These are phyloP conservation scores for Phialophora verrucosa DNA, from an alignment of 2,329 filamentous ascomycete genomes.

Conservation along the genomic window DNA sequence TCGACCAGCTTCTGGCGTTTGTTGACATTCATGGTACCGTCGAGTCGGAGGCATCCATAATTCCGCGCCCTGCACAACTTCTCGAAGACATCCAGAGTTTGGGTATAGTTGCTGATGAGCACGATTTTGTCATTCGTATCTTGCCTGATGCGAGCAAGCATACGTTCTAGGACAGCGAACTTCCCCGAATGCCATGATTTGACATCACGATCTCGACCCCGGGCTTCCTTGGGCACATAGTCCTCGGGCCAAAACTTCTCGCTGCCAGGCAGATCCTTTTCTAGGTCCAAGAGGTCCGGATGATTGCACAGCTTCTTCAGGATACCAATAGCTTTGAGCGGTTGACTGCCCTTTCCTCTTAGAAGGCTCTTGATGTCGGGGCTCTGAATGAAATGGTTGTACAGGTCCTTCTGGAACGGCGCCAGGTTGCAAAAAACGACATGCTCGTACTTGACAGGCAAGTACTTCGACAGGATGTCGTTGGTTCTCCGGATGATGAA, in stretches of 20 bases:
- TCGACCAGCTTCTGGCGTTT: conserved; percentile 97
- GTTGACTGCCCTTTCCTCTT: conserved; percentile 91
- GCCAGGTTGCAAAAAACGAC: conserved; percentile 97
- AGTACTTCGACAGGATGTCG: conserved; percentile 95
- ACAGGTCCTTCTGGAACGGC: conserved; percentile 88
- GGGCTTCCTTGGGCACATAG: conserved; percentile 83
- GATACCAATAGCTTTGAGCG: conserved; percentile 93
- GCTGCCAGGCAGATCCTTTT: conserved; percentile 83
- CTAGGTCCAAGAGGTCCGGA: conserved; percentile 84
- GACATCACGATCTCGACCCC: conserved; percentile 88
- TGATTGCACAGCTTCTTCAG: conserved; percentile 99
- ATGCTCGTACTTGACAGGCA: conserved; percentile 98
- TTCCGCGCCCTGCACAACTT: conserved; percentile 81
- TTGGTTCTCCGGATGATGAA: conserved; percentile 98
- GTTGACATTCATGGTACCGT: conserved; percentile 96
- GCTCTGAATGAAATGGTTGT: conserved; percentile 96
- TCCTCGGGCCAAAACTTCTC: conserved; percentile 82
- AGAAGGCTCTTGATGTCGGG: conserved; percentile 92
- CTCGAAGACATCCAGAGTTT: conserved; percentile 93
- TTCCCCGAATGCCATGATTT: conserved; percentile 98
- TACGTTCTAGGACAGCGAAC: conserved; percentile 96
- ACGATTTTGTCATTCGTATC: conserved; percentile 99
- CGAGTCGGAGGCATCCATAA: conserved; percentile 86
- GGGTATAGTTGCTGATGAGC: conserved; percentile 97
- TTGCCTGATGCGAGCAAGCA: conserved; percentile 92